Conservation (phyloP, 192 early-diverging fungal genomes). For the Piromyces sp. region DNA sequence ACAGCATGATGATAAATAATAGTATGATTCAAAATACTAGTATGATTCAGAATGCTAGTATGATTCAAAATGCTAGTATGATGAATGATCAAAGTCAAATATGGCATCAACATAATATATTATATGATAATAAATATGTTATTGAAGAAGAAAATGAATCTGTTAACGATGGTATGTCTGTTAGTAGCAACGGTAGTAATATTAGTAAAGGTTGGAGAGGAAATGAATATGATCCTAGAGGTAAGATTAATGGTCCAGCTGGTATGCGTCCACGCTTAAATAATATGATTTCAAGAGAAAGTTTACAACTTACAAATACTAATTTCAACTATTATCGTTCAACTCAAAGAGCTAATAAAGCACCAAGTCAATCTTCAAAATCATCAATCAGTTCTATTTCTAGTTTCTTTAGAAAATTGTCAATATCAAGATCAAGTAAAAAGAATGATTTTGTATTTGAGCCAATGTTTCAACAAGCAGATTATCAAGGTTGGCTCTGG, state of each 20-base stretch:
- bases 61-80: neutral
- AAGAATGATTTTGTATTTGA: neutral
- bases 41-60: neutral
- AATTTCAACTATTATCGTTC: neutral
- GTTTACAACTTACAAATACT: neutral
- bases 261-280: neutral
- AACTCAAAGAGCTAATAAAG: neutral
- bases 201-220: neutral
- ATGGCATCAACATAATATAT: neutral
- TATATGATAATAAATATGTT: neutral
- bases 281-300: neutral
- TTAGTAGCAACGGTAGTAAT: neutral
- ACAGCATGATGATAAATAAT: neutral
- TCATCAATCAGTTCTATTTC: neutral
- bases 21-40: neutral
- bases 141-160: neutral
- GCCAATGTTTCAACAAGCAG: neutral
- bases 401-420: neutral
- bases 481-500: neutral
- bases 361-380: neutral
- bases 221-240: neutral
- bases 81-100: neutral
- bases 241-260: neutral
- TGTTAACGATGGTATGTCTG: neutral
- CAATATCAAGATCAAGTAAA: neutral